Evolutionary conservation across 305 asterid genomes (phyloP).

Genomic region (Fraxinus latifolia): DNA sequence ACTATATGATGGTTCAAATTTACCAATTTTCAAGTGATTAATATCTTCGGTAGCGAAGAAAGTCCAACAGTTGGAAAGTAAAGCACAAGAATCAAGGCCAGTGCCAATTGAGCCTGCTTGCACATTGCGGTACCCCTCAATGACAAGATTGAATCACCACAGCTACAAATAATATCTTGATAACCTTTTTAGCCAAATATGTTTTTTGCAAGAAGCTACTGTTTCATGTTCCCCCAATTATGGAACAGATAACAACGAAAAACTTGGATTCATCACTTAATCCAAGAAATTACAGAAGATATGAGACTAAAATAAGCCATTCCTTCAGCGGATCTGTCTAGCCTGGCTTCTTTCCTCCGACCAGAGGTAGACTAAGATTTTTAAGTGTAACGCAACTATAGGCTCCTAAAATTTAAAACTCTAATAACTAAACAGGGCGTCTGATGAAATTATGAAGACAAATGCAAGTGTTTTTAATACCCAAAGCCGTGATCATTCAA

Average conservation of each 20-base stretch:
- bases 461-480: neutral
- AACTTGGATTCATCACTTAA: neutral
- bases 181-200: neutral
- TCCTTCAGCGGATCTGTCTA: neutral
- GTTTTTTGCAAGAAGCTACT: conserved; percentile 2
- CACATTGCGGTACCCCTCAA: neutral
- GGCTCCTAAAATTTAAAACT: neutral
- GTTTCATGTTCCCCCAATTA: neutral
- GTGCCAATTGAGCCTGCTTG: neutral
- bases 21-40: neutral
- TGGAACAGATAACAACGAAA: neutral
- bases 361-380: conserved; percentile 1
- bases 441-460: neutral
- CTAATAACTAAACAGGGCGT: neutral
- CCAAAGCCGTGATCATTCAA: neutral
- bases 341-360: neutral
- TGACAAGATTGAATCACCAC: neutral
- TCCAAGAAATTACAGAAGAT: neutral
- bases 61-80: neutral
- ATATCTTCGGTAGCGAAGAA: neutral
- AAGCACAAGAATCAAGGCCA: conserved; percentile 1
- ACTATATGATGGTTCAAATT: neutral
- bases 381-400: neutral
- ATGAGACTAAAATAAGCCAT: neutral
- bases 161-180: neutral